Base-by-base conservation (phyloP, 805 yeast species). In the Zygosaccharomyces bisporus region DNA sequence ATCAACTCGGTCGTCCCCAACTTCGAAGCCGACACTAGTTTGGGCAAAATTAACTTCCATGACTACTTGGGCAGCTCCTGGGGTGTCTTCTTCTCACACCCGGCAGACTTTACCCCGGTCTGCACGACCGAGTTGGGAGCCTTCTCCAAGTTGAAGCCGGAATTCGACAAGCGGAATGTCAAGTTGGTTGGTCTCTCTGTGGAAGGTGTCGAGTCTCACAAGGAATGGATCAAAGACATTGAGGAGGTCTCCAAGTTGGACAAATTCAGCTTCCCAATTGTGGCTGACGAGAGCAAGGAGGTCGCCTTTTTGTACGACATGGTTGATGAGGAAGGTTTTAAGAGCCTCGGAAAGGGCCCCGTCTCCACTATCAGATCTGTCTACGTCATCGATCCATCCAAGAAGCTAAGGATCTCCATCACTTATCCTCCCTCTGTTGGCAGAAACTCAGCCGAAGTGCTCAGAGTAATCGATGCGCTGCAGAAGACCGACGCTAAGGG, bases 101-200 rank as follows among this genome's bases (percentile, higher is more conserved):
- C 97, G 51, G 96, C 89, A 44, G 97, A 89, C 68, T 90, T 87
- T 76, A 89, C 97, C 14, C 97, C 97, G 38, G 96, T 89, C 44
- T 89, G 97, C 70, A 90, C 96, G 61, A 89, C 96, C 45, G 97
- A 89, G 73, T 76, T 89, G 63, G 96, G 96, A 56, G 96, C 95
- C 16, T 90, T 89, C 60, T 89, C 96, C 52, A 77, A 81, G 58
- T 78, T 88, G 70, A 86, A 87, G 73, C 87, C 89, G 44, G 96
- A 89, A 68, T 89, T 89, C 60, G 80, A 82, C 62, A 74, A 83
- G 70, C 81, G 96, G 75, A 79, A 80, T 63, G 86, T 83, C 64
- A 88, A 89, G 74, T 76, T 89, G 68, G 84, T 89, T 68, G 97
- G 96, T 51, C 74, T 89, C 56, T 85, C 95, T 44, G 91, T 95